Percentiles rank a stretch among this genome's conserved stretches.
phyloP scores from a whole-genome alignment of 805 yeast species.

The Starmera dryadoides region DNA sequence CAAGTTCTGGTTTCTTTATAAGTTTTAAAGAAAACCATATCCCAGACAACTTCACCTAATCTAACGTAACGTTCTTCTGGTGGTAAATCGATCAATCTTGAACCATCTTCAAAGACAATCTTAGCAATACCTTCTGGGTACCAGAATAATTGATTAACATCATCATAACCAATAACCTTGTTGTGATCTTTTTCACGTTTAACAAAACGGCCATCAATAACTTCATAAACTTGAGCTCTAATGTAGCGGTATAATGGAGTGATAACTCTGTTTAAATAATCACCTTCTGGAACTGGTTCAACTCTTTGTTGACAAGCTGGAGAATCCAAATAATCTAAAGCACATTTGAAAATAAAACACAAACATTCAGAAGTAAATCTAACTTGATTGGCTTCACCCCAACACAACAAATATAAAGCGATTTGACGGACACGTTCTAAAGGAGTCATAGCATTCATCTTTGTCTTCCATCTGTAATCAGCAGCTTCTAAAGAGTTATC shows the following conservation, averaged over 20 bases:
- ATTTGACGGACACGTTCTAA: constrained; percentile 74
- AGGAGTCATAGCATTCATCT: constrained; percentile 67
- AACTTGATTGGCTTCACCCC: constrained; percentile 94
- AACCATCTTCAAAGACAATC: constrained; percentile 85
- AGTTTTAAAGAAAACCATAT: constrained; percentile 87
- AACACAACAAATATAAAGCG: constrained; percentile 64
- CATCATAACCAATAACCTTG: constrained; percentile 87
- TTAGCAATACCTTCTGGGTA: constrained; percentile 98
- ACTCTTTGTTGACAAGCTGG: constrained; percentile 86
- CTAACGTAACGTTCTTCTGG: constrained; percentile 82
- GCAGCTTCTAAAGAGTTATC: constrained; percentile 85
- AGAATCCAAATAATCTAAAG: constrained; percentile 80
- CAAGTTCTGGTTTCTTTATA: constrained; percentile 95
- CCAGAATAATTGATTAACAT: constrained; percentile 98
- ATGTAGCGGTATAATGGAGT: constrained; percentile 83
- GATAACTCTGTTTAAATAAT: constrained; percentile 83
- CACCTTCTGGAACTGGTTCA: constrained; percentile 82
- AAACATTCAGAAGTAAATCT: constrained; percentile 88
- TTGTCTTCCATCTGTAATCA: constrained; percentile 73
- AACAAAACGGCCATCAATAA: constrained; percentile 72
- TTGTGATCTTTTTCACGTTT: constrained; percentile 84
- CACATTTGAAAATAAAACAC: constrained; percentile 93
- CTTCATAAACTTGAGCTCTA: constrained; percentile 77
- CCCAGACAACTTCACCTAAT: constrained; percentile 92
- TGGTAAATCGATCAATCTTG: constrained; percentile 86